Evolutionary conservation across 306 rosid species (phyloP), one percentile per base, ranked within the genome.

Genomic region (Albizia julibrissin): DNA sequence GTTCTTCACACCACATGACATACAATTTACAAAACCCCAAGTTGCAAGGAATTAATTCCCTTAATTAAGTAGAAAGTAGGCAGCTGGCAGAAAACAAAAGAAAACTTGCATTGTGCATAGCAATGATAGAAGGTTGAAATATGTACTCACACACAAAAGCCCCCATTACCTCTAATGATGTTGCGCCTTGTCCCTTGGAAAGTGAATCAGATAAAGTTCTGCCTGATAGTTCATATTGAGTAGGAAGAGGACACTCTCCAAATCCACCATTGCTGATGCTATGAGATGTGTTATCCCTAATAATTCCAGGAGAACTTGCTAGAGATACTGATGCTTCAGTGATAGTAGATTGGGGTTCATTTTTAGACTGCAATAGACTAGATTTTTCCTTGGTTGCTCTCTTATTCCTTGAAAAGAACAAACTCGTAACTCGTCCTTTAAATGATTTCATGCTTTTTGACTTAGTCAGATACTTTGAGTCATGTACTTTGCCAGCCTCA

Each of bases 341-440:
- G 80, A 21, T 68, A 72, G 70, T 78, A 64, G 86, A 49, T 81
- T 83, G 82, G 24, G 82, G 75, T 70, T 87, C 93, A 76, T 82
- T 78, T 39, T 85, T 79, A 74, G 81, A 79, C 47, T 68, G 86
- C 81, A 90, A 74, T 62, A 85, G 10, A 72, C 87, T 81, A 52
- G 84, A 73, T 86, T 92, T 96, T 85, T 88, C 88, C 88, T 86
- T 94, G 82, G 78, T 88, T 72, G 83, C 76, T 87, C 92, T 96
- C 90, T 91, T 92, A 85, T 79, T 89, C 87, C 88, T 92, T 47
- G 97, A 91, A 92, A 90, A 96, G 83, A 96, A 92, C 83, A 95
- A 90, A 88, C 94, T 91, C 5, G 94, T 81, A 75, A 96, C 93
- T 84, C 89, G 94, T 86, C 98, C 99, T 86, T 83, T 96, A 77